phyloP scores from a whole-genome alignment of 2,329 filamentous ascomycete genomes.

The Sporothrix brasiliensis region DNA sequence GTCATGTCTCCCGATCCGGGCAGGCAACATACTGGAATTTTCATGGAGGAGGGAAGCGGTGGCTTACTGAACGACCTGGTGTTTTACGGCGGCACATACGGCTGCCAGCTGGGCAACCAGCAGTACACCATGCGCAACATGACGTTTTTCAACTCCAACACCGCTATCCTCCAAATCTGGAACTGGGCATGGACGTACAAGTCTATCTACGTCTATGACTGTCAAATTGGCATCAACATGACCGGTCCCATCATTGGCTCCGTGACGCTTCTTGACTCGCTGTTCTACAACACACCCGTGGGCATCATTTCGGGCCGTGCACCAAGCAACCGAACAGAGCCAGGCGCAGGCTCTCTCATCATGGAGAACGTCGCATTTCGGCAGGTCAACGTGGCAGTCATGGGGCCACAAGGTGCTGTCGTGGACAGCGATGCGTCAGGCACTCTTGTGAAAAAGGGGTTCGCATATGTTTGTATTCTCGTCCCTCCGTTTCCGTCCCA shows the following conservation, averaged over 20 bases:
- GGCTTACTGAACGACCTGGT: slow-evolving; percentile 69
- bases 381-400: slow-evolving; percentile 49
- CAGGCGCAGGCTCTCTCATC: slow-evolving; percentile 50
- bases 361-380: slow-evolving; percentile 54
- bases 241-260: slow-evolving; percentile 72
- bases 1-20: slow-evolving; percentile 51
- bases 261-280: slow-evolving; percentile 73
- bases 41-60: slow-evolving; percentile 66
- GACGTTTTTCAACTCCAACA: slow-evolving; percentile 65
- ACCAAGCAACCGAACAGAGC: slow-evolving; percentile 41
- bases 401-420: slow-evolving; percentile 49
- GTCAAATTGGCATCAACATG: slow-evolving; percentile 69
- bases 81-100: slow-evolving; percentile 70
- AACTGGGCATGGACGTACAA: slow-evolving; percentile 78
- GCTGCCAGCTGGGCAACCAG: slow-evolving; percentile 62
- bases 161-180: slow-evolving; percentile 72
- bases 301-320: slow-evolving; percentile 66
- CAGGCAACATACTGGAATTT: slow-evolving; percentile 60
- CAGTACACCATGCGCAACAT: slow-evolving; percentile 73
- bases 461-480: slow-evolving; percentile 38
- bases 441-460: slow-evolving; percentile 59
- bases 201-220: slow-evolving; percentile 64
- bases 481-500: neutral
- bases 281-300: slow-evolving; percentile 70
- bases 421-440: slow-evolving; percentile 57